Conservation (phyloP, 805 yeast species). For the Wickerhamiella sorbophila region DNA sequence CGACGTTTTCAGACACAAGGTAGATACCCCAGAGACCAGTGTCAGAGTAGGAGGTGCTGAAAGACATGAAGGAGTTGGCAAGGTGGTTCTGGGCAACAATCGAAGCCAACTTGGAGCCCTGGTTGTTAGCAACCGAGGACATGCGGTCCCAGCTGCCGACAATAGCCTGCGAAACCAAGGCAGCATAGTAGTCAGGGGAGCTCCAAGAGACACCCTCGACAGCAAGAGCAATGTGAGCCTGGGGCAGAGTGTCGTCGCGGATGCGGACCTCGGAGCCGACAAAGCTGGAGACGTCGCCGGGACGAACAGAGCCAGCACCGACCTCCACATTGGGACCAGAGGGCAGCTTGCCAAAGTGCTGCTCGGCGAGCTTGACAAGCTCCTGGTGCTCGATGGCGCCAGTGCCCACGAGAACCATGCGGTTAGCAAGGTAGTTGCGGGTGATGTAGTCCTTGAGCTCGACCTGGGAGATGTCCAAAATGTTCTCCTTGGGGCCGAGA, state of each 20-base stretch:
- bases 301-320: constrained; percentile 50
- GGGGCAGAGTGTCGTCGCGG: constrained; percentile 69
- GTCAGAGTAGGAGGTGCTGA: constrained; percentile 93
- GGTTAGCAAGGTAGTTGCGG: constrained; percentile 83
- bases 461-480: constrained; percentile 57
- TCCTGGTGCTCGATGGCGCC: constrained; percentile 86
- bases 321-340: constrained; percentile 34
- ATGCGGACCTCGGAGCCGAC: constrained; percentile 76
- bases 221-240: constrained; percentile 82
- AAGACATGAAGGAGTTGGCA: constrained; percentile 92
- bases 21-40: constrained; percentile 97
- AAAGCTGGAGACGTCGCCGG: constrained; percentile 58
- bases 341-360: constrained; percentile 44
- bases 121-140: constrained; percentile 64
- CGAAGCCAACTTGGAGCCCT: constrained; percentile 71
- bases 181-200: constrained; percentile 87
- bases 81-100: constrained; percentile 47
- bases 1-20: constrained; percentile 64
- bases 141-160: constrained; percentile 97
- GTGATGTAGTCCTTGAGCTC: constrained; percentile 71
- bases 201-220: constrained; percentile 99
- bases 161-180: constrained; percentile 89
- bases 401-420: constrained; percentile 94
- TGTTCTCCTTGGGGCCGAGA: constrained; percentile 83
- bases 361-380: constrained; percentile 60